Percentiles rank a stretch among this genome's conserved stretches.
Evolutionary conservation across 2,329 filamentous ascomycete genomes (phyloP).

Genomic region (Stagonosporopsis vannaccii): DNA sequence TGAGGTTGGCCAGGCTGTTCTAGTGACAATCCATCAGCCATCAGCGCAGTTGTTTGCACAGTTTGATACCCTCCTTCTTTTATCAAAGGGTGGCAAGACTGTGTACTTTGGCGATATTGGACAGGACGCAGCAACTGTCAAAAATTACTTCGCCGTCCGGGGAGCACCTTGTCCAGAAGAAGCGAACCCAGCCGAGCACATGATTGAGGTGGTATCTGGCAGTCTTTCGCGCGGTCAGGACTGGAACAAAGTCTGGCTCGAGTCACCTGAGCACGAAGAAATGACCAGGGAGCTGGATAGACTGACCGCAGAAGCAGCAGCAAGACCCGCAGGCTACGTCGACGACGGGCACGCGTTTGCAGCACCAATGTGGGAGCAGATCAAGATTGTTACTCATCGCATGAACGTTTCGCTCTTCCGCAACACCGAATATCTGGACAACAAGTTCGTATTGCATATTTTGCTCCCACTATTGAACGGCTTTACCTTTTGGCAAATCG

Average conservation of each 20-base stretch:
- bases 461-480: neutral
- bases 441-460: neutral
- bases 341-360: neutral
- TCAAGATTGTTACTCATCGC: neutral
- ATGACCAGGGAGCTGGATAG: neutral
- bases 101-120: neutral
- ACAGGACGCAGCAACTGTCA: neutral
- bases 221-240: neutral
- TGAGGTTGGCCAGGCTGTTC: neutral
- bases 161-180: neutral
- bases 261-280: neutral
- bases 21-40: neutral
- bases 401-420: neutral
- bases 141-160: neutral
- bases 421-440: neutral
- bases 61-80: neutral
- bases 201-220: neutral
- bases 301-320: neutral
- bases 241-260: neutral
- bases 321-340: neutral
- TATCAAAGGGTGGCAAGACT: neutral
- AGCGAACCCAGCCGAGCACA: neutral
- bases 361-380: neutral
- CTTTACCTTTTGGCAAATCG: neutral
- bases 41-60: neutral